These are phyloP conservation scores for Gloeostereum incarnatum DNA, from an alignment of 768 basidiomycete species.

Conservation along the genomic window DNA sequence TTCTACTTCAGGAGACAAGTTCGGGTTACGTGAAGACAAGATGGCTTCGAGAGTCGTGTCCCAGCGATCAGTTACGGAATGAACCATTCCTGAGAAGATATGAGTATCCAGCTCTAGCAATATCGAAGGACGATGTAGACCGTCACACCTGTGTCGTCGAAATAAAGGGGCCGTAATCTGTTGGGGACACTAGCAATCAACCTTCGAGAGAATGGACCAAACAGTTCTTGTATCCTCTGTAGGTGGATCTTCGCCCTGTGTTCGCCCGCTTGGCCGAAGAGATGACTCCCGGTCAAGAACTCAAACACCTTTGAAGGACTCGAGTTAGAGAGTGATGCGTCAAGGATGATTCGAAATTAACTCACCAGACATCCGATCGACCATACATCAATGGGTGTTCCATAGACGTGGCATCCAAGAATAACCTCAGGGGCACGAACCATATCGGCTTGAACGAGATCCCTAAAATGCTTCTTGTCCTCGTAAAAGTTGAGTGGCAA, in stretches of 20 bases:
- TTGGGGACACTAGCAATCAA: slow-evolving; percentile 4
- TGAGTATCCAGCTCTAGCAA: neutral
- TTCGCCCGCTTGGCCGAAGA: slow-evolving; percentile 7
- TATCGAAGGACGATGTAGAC: neutral
- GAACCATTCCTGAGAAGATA: slow-evolving; percentile 6
- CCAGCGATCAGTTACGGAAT: slow-evolving; percentile 7
- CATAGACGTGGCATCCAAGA: slow-evolving; percentile 16
- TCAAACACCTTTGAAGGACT: slow-evolving; percentile 7
- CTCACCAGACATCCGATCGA: slow-evolving; percentile 19
- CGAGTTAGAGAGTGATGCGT: neutral
- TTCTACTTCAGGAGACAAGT: slow-evolving; percentile 9
- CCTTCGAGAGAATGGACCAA: slow-evolving; percentile 9
- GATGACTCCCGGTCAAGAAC: slow-evolving; percentile 4
- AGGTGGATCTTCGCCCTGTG: slow-evolving; percentile 1
- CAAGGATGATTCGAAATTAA: neutral
- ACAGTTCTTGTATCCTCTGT: slow-evolving; percentile 6
- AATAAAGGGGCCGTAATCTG: neutral
- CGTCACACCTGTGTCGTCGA: neutral
- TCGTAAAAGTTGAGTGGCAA: too few species aligned
- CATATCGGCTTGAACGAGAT: too few species aligned
- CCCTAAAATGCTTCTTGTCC: too few species aligned
- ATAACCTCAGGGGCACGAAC: slow-evolving; percentile 20
- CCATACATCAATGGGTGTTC: slow-evolving; percentile 20
- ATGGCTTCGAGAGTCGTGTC: slow-evolving; percentile 8
- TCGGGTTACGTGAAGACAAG: slow-evolving; percentile 9